Conservation (phyloP, 2,329 filamentous ascomycete species). For the Graphilbum fragrans region DNA sequence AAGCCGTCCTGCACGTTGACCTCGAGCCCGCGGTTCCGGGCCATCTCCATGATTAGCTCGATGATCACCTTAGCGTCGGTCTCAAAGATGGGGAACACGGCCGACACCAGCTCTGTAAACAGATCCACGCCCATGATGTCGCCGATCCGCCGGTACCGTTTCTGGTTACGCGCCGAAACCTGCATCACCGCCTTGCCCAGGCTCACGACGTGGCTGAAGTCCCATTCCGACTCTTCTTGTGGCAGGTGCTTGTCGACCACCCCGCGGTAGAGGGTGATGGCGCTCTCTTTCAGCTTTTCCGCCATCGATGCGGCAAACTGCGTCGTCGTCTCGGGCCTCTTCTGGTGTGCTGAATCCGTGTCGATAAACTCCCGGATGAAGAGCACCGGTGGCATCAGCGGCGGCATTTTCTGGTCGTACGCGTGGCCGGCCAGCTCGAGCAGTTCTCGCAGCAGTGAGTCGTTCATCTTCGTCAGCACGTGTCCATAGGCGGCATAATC, state of each 20-base stretch:
- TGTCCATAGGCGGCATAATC: slow-evolving; percentile 64
- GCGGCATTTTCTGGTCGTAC: slow-evolving; percentile 78
- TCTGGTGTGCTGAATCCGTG: slow-evolving; percentile 62
- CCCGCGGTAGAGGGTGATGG: slow-evolving; percentile 65
- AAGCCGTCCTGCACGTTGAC: slow-evolving; percentile 88
- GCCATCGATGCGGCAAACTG: slow-evolving; percentile 61
- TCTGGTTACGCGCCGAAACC: slow-evolving; percentile 78
- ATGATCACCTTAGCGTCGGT: slow-evolving; percentile 81
- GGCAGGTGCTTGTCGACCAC: slow-evolving; percentile 74
- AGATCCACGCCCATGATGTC: slow-evolving; percentile 67
- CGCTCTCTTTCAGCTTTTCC: slow-evolving; percentile 61
- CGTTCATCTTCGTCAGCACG: slow-evolving; percentile 62
- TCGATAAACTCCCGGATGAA: slow-evolving; percentile 71
- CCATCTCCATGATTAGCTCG: slow-evolving; percentile 62
- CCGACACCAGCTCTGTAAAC: slow-evolving; percentile 61
- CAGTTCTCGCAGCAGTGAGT: slow-evolving; percentile 65
- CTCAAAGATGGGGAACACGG: slow-evolving; percentile 81
- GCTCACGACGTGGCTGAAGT: slow-evolving; percentile 82
- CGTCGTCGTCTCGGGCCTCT: slow-evolving; percentile 55
- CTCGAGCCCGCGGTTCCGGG: slow-evolving; percentile 57
- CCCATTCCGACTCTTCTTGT: slow-evolving; percentile 69
- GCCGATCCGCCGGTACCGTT: slow-evolving; percentile 79
- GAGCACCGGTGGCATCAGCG: slow-evolving; percentile 62
- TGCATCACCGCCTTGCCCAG: slow-evolving; percentile 78
- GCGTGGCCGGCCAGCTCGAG: slow-evolving; percentile 82